These are phyloP conservation scores for Blastobotrys niveus DNA, from an alignment of 1,139 yeast genomes.

Conservation along the genomic window DNA sequence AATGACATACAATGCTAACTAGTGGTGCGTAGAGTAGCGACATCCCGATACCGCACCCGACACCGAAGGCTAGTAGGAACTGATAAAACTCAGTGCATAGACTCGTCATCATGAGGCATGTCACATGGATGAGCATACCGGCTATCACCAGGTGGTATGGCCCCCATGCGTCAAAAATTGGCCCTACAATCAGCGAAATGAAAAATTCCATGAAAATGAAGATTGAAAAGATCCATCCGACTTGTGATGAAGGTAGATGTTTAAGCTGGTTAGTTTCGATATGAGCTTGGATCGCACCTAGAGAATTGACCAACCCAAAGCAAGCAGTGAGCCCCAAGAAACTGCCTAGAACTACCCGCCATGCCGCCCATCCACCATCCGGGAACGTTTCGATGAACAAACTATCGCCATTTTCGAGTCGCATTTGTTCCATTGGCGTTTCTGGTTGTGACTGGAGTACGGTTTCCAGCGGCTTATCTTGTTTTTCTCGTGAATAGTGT, in stretches of 20 bases:
- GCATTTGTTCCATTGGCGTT: conserved; percentile 8
- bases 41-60: conserved; percentile 53
- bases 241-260: conserved; percentile 42
- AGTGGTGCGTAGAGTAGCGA: conserved; percentile 55
- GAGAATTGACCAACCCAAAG: conserved; percentile 61
- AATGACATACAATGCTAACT: conserved; percentile 56
- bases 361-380: conserved; percentile 46
- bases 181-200: conserved; percentile 55
- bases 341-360: conserved; percentile 54
- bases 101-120: conserved; percentile 54
- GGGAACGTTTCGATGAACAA: conserved; percentile 7
- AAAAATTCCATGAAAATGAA: conserved; percentile 52
- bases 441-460: conserved; percentile 3
- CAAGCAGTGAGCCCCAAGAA: conserved; percentile 57
- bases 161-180: conserved; percentile 57
- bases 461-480: too few relatives aligned
- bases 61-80: conserved; percentile 52
- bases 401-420: conserved; percentile 8
- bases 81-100: conserved; percentile 51
- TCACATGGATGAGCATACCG: conserved; percentile 44
- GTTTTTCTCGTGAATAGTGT: too few relatives aligned
- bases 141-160: conserved; percentile 44
- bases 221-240: conserved; percentile 65
- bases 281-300: conserved; percentile 68
- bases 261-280: conserved; percentile 51